Evolutionary conservation across 495 filamentous ascomycete species (phyloP).

Genomic region (Terfezia claveryi): DNA sequence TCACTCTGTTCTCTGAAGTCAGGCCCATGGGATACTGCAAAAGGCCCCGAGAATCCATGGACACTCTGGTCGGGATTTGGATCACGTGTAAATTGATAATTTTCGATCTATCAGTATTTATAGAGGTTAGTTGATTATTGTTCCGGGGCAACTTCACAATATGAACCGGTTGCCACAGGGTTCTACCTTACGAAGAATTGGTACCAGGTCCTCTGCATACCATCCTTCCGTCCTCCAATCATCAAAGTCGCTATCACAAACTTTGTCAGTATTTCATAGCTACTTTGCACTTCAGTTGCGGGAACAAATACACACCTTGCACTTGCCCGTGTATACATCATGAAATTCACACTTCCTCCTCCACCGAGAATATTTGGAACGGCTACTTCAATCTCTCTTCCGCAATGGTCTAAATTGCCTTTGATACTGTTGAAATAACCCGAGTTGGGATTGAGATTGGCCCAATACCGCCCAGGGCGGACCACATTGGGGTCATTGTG

Average conservation of each 20-base stretch:
- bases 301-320: constrained; percentile 9
- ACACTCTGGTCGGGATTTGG: constrained; percentile 4
- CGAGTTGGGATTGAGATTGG: not conserved
- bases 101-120: not conserved
- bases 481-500: not conserved
- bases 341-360: constrained; percentile 37
- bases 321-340: constrained; percentile 29
- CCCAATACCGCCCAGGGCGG: not conserved
- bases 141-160: not conserved
- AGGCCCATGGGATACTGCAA: constrained; percentile 27
- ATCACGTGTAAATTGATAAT: constrained; percentile 1
- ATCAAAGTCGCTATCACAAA: constrained; percentile 24
- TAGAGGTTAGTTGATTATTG: not conserved
- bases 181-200: constrained; percentile 31
- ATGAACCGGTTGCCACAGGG: not conserved
- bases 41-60: constrained; percentile 30
- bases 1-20: constrained; percentile 17
- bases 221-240: constrained; percentile 31
- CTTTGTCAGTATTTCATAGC: not conserved
- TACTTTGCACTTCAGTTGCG: not conserved
- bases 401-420: not conserved
- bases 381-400: constrained; percentile 18
- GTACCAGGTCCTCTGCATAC: constrained; percentile 29
- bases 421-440: not conserved
- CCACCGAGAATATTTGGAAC: constrained; percentile 35